Evolutionary conservation across 352 stramenopile species (phyloP).

Genomic region (Phytopythium ostracodes): DNA sequence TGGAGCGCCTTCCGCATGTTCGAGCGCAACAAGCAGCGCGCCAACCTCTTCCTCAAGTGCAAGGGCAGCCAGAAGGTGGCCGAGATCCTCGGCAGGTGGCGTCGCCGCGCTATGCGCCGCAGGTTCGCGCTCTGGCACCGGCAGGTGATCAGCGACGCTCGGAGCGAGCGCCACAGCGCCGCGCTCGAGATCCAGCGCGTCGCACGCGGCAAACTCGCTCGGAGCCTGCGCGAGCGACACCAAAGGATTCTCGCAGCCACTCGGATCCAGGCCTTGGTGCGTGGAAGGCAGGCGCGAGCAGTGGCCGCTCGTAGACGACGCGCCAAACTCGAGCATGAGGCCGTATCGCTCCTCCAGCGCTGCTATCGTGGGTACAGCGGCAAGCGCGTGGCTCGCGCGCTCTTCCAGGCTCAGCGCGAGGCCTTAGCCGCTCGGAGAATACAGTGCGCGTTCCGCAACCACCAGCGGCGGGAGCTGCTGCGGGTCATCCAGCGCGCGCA

Average conservation of each 20-base stretch:
- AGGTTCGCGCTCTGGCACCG: slow-evolving; percentile 51
- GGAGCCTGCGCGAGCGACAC: slow-evolving; percentile 15
- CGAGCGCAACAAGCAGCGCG: slow-evolving; percentile 73
- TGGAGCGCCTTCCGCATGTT: slow-evolving; percentile 66
- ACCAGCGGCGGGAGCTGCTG: slow-evolving; percentile 53
- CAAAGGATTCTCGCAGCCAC: slow-evolving; percentile 19
- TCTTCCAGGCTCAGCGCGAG: slow-evolving; percentile 68
- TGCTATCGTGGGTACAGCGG: slow-evolving; percentile 78
- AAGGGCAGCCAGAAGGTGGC: slow-evolving; percentile 73
- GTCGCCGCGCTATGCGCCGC: slow-evolving; percentile 39
- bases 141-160: slow-evolving; percentile 37
- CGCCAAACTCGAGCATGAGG: slow-evolving; percentile 38
- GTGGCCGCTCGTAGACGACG: slow-evolving; percentile 20
- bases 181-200: slow-evolving; percentile 73
- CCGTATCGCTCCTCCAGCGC: slow-evolving; percentile 52
- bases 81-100: slow-evolving; percentile 62
- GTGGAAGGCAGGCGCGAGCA: slow-evolving; percentile 35
- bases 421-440: slow-evolving; percentile 49
- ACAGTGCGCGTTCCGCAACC: slow-evolving; percentile 63
- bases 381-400: slow-evolving; percentile 50
- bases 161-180: slow-evolving; percentile 55
- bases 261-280: slow-evolving; percentile 48
- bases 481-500: slow-evolving; percentile 63
- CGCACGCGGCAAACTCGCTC: slow-evolving; percentile 42
- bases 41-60: slow-evolving; percentile 80